phyloP scores from a whole-genome alignment of 2,329 filamentous ascomycete species.

The Cladophialophora yegresii region DNA sequence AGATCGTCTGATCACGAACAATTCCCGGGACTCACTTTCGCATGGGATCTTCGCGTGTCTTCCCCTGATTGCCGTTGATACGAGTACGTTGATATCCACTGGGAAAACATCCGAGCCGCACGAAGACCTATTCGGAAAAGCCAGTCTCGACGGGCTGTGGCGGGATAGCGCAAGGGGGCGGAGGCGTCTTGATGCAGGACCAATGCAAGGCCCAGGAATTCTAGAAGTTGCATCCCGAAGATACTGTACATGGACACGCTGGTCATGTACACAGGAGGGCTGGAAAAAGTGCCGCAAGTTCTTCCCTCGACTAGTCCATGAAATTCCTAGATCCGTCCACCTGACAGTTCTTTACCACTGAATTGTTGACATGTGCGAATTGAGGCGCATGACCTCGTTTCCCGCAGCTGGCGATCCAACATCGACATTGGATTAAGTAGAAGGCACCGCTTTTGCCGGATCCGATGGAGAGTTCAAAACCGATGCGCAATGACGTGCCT shows the following conservation, averaged over 20 bases:
- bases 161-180: neutral
- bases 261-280: no score
- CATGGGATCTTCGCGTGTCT: neutral
- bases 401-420: neutral
- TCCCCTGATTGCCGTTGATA: neutral
- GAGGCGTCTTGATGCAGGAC: neutral
- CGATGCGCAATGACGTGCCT: slow-evolving; percentile 7
- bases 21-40: neutral
- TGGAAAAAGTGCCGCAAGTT: neutral
- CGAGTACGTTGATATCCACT: neutral
- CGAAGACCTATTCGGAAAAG: neutral
- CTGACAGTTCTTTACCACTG: neutral
- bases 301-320: neutral
- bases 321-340: neutral
- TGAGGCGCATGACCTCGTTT: neutral
- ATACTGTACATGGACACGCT: neutral
- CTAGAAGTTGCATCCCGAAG: neutral
- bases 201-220: neutral
- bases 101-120: neutral
- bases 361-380: neutral
- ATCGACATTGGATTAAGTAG: neutral
- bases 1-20: slow-evolving; percentile 13
- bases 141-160: neutral
- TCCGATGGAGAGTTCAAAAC: neutral
- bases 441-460: neutral